phyloP scores from a whole-genome alignment of 169 alveolate species.

The Plasmodium inui region DNA sequence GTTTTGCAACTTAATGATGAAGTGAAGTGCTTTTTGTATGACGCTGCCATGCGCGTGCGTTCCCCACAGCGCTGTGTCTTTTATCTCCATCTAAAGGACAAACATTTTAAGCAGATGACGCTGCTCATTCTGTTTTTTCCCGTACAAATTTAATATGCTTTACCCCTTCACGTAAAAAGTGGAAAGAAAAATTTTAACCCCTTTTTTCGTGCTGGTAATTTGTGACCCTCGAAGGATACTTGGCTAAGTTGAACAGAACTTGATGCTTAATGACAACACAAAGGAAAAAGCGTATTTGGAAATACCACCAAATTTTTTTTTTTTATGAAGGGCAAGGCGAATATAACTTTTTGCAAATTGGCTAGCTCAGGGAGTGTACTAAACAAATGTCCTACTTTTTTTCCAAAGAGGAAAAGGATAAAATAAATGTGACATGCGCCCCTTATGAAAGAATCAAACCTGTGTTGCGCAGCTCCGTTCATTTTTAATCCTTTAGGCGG shows the following conservation, averaged over 20 bases:
- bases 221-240: background rate
- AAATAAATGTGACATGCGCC: background rate
- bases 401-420: background rate
- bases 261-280: background rate
- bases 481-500: background rate
- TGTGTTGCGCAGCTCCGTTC: background rate
- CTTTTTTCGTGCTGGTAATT: background rate
- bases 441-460: background rate
- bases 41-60: background rate
- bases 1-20: background rate
- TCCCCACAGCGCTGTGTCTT: background rate
- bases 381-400: background rate
- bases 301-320: background rate
- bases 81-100: background rate
- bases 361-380: background rate
- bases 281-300: background rate
- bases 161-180: background rate
- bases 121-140: background rate
- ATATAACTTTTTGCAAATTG: background rate
- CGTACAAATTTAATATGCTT: background rate
- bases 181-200: background rate
- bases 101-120: background rate
- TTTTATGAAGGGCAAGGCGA: background rate
- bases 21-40: background rate
- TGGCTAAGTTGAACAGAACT: background rate